Percentiles rank a stretch among this genome's conserved stretches.
Evolutionary conservation across 306 rosid species (phyloP).

Genomic region (Malus sylvestris): DNA sequence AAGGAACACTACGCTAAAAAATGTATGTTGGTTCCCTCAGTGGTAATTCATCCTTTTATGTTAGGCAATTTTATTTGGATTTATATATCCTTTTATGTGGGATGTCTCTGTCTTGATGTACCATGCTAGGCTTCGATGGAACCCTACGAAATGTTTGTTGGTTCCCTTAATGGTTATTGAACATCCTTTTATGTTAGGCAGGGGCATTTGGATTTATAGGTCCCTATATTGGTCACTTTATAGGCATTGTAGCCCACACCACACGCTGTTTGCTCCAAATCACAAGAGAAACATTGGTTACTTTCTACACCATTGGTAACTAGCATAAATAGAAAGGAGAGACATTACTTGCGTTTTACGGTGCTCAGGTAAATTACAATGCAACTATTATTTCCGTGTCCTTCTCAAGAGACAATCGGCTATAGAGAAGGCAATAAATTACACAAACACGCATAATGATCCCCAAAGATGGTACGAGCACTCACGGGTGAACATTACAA

Average conservation of each 20-base stretch:
- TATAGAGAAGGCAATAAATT: not conserved
- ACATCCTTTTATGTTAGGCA: not conserved
- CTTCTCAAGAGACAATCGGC: not conserved
- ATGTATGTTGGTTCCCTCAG: not conserved
- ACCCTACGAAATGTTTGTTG: not conserved
- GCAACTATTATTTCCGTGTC: not conserved
- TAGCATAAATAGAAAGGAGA: not conserved
- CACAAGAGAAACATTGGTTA: not conserved
- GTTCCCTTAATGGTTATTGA: not conserved
- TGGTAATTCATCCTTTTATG: not conserved
- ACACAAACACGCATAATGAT: not conserved
- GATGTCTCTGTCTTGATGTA: not conserved
- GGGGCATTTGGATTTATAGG: not conserved
- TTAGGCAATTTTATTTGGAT: not conserved
- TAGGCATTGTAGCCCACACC: not conserved
- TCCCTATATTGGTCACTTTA: not conserved
- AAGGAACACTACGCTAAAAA: not conserved
- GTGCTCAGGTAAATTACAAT: not conserved
- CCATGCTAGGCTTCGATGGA: not conserved
- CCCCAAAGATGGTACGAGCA: not conserved
- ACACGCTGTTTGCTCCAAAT: not conserved
- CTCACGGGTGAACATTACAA: not conserved
- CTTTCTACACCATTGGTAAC: not conserved
- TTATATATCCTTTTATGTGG: not conserved
- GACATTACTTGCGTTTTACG: not conserved